phyloP scores from a whole-genome alignment of 2,329 filamentous ascomycete genomes.

The Venturia oleaginea region DNA sequence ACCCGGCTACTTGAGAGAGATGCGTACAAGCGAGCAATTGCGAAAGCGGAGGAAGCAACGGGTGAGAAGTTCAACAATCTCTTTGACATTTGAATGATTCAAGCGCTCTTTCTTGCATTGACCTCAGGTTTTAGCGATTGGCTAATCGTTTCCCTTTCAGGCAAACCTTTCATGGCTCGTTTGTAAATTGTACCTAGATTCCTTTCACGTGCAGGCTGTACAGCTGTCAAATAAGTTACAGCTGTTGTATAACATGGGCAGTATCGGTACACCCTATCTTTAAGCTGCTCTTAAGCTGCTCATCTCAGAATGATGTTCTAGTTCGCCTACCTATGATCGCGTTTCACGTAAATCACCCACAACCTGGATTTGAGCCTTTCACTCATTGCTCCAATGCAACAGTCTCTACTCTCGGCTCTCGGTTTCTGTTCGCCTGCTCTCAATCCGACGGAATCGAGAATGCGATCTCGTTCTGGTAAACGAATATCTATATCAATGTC shows the following conservation, averaged over 20 bases:
- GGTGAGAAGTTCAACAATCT: slow-evolving; percentile 21
- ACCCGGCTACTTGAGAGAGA: slow-evolving; percentile 36
- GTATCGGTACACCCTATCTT: no score
- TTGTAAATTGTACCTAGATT: neutral
- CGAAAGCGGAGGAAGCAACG: slow-evolving; percentile 38
- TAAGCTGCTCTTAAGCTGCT: no score
- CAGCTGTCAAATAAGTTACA: neutral
- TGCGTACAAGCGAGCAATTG: slow-evolving; percentile 38
- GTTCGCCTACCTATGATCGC: no score
- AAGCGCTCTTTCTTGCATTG: neutral
- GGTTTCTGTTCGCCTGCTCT: neutral
- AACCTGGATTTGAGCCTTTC: no score
- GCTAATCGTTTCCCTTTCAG: neutral
- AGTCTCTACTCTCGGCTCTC: neutral
- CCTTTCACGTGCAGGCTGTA: neutral
- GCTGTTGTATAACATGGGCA: neutral
- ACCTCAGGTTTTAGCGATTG: neutral
- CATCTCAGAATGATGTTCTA: no score
- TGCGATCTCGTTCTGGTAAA: neutral
- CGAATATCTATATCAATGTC: neutral
- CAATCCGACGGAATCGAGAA: neutral
- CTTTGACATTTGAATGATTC: neutral
- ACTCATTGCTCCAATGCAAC: neutral
- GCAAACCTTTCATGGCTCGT: neutral
- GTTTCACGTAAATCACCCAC: no score